Conservation (phyloP, 768 basidiomycete species). For the Phlebiopsis flavidoalba region DNA sequence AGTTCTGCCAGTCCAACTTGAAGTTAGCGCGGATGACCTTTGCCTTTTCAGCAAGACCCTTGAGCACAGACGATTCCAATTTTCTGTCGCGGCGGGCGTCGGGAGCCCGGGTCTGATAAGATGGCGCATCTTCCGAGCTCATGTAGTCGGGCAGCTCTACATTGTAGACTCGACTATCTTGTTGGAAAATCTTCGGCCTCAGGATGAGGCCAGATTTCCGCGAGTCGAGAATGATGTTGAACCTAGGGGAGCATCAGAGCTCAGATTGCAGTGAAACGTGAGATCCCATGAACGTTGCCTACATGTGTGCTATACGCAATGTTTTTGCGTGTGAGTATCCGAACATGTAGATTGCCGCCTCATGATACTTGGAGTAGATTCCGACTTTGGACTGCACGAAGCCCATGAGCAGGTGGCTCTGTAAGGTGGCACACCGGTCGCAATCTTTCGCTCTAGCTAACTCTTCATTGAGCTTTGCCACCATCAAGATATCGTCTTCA, state of each 20-base stretch:
- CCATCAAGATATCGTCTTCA: constrained; percentile 38
- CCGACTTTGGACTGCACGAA: constrained; percentile 50
- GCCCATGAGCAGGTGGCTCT: constrained; percentile 43
- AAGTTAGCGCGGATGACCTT: constrained; percentile 21
- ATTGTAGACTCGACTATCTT: constrained; percentile 36
- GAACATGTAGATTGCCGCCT: constrained; percentile 41
- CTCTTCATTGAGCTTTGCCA: constrained; percentile 38
- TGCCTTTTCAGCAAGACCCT: constrained; percentile 37
- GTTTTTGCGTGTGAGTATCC: constrained; percentile 46
- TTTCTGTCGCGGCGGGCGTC: background rate
- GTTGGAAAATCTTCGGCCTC: constrained; percentile 32
- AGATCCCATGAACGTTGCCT: constrained; percentile 20
- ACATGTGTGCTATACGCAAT: constrained; percentile 64
- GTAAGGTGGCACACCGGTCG: constrained; percentile 36
- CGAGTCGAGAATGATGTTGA: constrained; percentile 61
- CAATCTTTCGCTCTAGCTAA: constrained; percentile 16
- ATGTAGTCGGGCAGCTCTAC: constrained; percentile 26
- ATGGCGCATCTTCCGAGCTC: background rate
- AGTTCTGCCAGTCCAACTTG: too few species aligned
- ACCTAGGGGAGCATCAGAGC: constrained; percentile 35
- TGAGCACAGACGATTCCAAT: constrained; percentile 35
- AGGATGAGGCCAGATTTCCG: constrained; percentile 63
- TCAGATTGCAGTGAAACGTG: background rate
- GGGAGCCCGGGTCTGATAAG: background rate
- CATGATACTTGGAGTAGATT: constrained; percentile 58